Conservation (phyloP, 2,329 filamentous ascomycete species). For the Aspergillus versicolor region DNA sequence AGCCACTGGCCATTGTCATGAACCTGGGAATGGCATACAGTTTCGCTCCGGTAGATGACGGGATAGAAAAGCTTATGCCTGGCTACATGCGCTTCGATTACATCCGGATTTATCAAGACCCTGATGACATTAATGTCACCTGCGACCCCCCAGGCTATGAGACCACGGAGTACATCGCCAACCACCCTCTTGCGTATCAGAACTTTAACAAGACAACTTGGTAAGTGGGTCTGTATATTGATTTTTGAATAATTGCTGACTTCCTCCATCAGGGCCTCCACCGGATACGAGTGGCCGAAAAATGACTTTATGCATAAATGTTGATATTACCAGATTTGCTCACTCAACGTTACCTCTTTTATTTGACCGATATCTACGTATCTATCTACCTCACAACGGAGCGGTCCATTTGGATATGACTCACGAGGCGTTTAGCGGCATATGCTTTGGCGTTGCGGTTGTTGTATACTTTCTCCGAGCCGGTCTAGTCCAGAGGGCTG, state of each 20-base stretch:
- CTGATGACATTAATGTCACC: constrained; percentile 57
- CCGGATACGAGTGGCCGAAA: constrained; percentile 59
- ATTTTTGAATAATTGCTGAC: background rate
- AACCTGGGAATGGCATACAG: constrained; percentile 70
- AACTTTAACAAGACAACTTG: constrained; percentile 66
- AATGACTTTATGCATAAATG: constrained; percentile 62
- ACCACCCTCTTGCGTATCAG: constrained; percentile 60
- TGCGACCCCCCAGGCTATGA: constrained; percentile 68
- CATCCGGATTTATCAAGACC: constrained; percentile 68
- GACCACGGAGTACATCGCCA: constrained; percentile 66
- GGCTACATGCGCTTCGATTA: constrained; percentile 69
- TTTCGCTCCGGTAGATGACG: constrained; percentile 63
- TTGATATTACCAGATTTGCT: background rate
- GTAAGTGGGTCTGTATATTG: constrained; percentile 38
- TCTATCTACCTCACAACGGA: background rate
- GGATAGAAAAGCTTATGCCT: constrained; percentile 57
- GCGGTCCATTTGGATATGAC: constrained; percentile 3
- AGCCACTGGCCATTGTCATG: constrained; percentile 66
- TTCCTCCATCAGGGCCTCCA: constrained; percentile 38
- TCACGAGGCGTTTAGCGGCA: constrained; percentile 30
- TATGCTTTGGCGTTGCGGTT: background rate
- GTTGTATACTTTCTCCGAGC: background rate
- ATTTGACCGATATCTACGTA: background rate
- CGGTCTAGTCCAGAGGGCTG: background rate
- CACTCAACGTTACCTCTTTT: background rate